Base-by-base conservation (phyloP, 352 stramenopile species). In the Phytopythium chamaehyphon region DNA sequence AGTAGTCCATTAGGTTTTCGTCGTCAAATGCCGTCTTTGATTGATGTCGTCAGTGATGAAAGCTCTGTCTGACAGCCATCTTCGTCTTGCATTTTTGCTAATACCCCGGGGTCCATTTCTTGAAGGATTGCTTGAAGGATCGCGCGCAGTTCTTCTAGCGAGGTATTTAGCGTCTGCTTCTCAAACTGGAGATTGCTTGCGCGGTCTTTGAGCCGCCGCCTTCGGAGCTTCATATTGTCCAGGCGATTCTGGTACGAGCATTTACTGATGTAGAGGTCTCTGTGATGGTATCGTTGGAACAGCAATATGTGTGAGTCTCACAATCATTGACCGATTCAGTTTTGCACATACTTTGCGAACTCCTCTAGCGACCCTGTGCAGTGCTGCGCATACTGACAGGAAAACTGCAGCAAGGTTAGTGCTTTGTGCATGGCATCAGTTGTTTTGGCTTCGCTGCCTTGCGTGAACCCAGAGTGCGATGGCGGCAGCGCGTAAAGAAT, bases 381-480 rank as follows among this genome's bases (percentile, higher is more conserved):
- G 40, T 82, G 63, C 15, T 54, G 50, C n/a, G 72, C 59, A 47
- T 90, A 90, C 48, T 90, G 79, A 16, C 76, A 87, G 2, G 79
- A 71, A 23, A 90, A 48, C 46, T 90, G 79, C 1, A 88, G 61
- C 11, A 90, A 26, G 35, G 61, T 37, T 7, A 81, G 48, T 4
- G 61, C 59, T 51, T 71, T 77, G 8, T 40, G 39, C 15, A 69
- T 19, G 10, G 15, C 48, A 14, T 9, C 42, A 26, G 12, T 11
- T 5, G 39, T 9, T 47, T 16, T 22, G 18, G 28, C 28, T 45
- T 2, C 31, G 51, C 14, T 14, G n/a, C 0, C 0, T 23, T 40
- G 14, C 8, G 6, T 18, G 2, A 7, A 16, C 16, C 16, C 14
- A 23, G 18, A 8, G 28, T n/a, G 22, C 44, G 45, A 8, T 2